Evolutionary conservation across 805 yeast genomes (phyloP).

Genomic region (Lipomyces yamanashiensis): DNA sequence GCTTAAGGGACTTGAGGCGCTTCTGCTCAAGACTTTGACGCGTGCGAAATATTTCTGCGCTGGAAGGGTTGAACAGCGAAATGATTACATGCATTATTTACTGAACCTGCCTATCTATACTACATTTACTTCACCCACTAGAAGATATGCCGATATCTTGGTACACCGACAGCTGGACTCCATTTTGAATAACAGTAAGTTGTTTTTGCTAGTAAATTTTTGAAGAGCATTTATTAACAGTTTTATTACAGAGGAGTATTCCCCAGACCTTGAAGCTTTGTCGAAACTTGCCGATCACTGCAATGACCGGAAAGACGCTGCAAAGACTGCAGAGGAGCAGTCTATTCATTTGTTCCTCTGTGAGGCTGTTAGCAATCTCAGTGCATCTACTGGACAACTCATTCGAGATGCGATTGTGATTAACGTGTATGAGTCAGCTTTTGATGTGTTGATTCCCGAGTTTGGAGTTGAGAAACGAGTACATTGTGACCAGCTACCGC

Average conservation of each 20-base stretch:
- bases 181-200: slow-evolving; percentile 50
- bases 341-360: slow-evolving; percentile 84
- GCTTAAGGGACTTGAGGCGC: slow-evolving; percentile 76
- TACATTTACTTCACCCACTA: slow-evolving; percentile 89
- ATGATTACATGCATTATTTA: slow-evolving; percentile 76
- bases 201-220: slow-evolving; percentile 36
- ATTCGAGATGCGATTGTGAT: slow-evolving; percentile 83
- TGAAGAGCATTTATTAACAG: background rate
- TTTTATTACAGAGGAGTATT: slow-evolving; percentile 25
- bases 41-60: slow-evolving; percentile 88
- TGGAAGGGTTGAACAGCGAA: slow-evolving; percentile 76
- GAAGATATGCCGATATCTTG: slow-evolving; percentile 88
- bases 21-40: slow-evolving; percentile 78
- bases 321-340: slow-evolving; percentile 91
- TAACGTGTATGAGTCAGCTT: slow-evolving; percentile 94
- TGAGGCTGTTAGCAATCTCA: slow-evolving; percentile 78
- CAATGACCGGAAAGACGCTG: slow-evolving; percentile 93
- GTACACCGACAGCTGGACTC: slow-evolving; percentile 90
- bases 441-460: slow-evolving; percentile 89
- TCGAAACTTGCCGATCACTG: slow-evolving; percentile 89
- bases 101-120: slow-evolving; percentile 85
- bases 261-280: slow-evolving; percentile 56
- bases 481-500: slow-evolving; percentile 95
- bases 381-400: slow-evolving; percentile 74
- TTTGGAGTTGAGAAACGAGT: slow-evolving; percentile 95